Base-by-base conservation (phyloP, 2,329 filamentous ascomycete genomes). In the Venturia carpophila region DNA sequence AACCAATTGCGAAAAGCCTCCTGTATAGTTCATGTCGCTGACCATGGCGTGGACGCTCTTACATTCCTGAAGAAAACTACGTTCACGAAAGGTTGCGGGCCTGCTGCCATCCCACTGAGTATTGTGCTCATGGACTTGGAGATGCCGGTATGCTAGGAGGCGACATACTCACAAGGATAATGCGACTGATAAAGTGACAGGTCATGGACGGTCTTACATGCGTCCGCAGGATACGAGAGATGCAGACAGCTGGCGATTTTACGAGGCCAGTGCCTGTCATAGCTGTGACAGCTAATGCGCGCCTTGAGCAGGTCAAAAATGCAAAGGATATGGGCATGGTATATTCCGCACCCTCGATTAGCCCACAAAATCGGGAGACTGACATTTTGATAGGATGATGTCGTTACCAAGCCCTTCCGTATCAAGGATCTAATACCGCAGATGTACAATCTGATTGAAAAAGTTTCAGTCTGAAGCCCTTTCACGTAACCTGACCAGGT, bases 381-480 rank as follows among this genome's bases (percentile, higher is more conserved):
- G 30, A 58, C 7, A 15, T 47, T 34, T 1, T 42, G 52, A 15
- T 24, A 66, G 45, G 65, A 67, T 37, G 65, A 67, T 55, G 41
- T 52, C 7, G 64, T 76, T 30, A 69, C 68, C 7, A 76, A 75
- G 66, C 74, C 74, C 11, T 76, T 75, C 61, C 65, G 71, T 11
- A 69, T 75, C 15, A 69, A 70, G 27, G 73, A 75, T 37, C 65
- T 76, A 58, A 52, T 74, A 65, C 68, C 66, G 5, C 73, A 71
- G 67, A 70, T 75, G 52, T 63, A 67, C 15, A 62, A 55, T 37
- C 45, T 69, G 37, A 27, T 68, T 19, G 56, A 62, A 61, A 61
- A 61, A 34, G 60, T 61, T n/a, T 61, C 60, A 27, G 60, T 61
- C 37, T 61, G 27, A 61, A 13, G 37, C 37, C 15, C 52, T 58